Evolutionary conservation across 1,139 yeast species (phyloP).

Genomic region (Protomyces pachydermus): DNA sequence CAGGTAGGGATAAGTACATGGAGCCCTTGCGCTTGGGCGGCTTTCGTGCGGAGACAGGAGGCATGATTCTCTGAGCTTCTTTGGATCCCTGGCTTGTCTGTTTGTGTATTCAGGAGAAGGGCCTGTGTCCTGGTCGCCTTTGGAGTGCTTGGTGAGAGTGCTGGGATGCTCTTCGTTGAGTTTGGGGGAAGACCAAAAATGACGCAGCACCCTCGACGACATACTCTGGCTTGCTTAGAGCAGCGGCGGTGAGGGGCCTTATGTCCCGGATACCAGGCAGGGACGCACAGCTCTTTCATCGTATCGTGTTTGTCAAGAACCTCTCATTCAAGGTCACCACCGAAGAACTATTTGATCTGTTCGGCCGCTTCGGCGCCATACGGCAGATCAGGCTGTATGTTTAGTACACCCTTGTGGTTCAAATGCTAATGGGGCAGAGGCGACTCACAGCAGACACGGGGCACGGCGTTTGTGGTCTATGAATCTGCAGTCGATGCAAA

Average conservation of each 20-base stretch:
- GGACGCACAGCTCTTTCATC: conserved; percentile 31
- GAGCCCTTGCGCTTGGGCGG: conserved; percentile 25
- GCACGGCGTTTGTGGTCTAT: conserved; percentile 58
- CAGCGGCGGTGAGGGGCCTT: not conserved
- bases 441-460: conserved; percentile 45
- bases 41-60: conserved; percentile 23
- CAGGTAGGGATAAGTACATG: not conserved
- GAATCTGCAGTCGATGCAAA: conserved; percentile 49
- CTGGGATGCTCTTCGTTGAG: too few species aligned
- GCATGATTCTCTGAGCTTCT: not conserved
- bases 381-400: conserved; percentile 37
- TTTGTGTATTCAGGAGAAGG: too few species aligned
- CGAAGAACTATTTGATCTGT: conserved; percentile 50
- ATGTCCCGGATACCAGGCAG: conserved; percentile 5
- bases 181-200: too few species aligned
- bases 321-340: conserved; percentile 52
- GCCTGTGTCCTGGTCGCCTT: too few species aligned
- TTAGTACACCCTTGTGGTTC: not conserved
- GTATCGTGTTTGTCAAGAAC: conserved; percentile 51
- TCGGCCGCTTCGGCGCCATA: conserved; percentile 56
- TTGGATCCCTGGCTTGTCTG: too few species aligned
- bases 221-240: too few species aligned
- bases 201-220: too few species aligned
- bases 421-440: conserved; percentile 37
- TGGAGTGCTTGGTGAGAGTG: too few species aligned